Base-by-base conservation (phyloP, 2,329 filamentous ascomycete species). In the Phaeosphaeria sp. region DNA sequence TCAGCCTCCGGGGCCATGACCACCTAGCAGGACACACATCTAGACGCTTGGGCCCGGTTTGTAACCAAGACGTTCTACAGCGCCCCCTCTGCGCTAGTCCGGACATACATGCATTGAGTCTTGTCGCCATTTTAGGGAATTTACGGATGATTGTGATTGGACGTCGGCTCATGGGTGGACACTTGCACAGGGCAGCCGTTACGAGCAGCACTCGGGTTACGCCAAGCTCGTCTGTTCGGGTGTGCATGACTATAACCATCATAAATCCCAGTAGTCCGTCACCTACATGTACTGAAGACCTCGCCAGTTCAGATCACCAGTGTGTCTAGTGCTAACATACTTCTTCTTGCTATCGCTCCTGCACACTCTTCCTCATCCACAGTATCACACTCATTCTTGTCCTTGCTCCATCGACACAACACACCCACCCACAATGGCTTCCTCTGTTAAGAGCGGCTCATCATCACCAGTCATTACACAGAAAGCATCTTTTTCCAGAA, bases 241-340 rank as follows among this genome's bases (percentile, higher is more conserved):
- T 59, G 54, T 52, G 57, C 56, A 65, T 46, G 55, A 67, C 60
- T 68, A 69, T 71, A 71, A 67, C 67, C 66, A 62, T 63, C 58
- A 55, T 63, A 57, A 60, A 58, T 63, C 58, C 64, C 63, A 65
- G 51, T 64, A 33, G 65, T 55, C 30, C 30, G 30, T 36, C 30
- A 36, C 30, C 30, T 36, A 36, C 30, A 36, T 36, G 30, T 36
- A 43, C 53, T 47, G 47, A 59, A 21, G 7, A 25, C 41, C 25
- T 27, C 25, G 23, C 43, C 36, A 22, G 43, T 30, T 18, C 25
- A 49, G 21, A 50, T 47, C 23, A 25, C 36, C 21, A 42, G 30
- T 36, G 21, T 23, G 41, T 51, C 36, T n/a, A 46, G 27, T 48
- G 52, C 3, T 15, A 36, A 25, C 55, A 54, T 50, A 53, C 46